Conservation (phyloP, 495 filamentous ascomycete genomes). For the Xylaria grammica region DNA sequence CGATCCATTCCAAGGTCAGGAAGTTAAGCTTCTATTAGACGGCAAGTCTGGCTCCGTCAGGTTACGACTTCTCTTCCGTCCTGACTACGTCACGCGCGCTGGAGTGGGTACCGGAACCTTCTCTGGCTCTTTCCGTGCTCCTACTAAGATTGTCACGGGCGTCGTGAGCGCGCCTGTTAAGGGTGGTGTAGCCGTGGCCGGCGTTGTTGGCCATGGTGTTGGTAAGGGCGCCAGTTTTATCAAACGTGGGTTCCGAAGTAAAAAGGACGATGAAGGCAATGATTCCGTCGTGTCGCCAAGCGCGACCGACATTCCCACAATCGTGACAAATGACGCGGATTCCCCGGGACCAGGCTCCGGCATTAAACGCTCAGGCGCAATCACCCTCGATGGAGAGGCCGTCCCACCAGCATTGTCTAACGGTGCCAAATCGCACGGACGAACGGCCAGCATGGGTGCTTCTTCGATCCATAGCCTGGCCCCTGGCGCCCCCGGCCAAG, state of each 20-base stretch:
- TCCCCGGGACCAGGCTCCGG: conserved; percentile 38
- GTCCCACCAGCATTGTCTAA: conserved; percentile 46
- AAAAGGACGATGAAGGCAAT: conserved; percentile 61
- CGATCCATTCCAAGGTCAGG: conserved; percentile 81
- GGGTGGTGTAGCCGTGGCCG: conserved; percentile 76
- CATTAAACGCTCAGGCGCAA: conserved; percentile 40
- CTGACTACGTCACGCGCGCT: conserved; percentile 85
- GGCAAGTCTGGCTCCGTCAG: conserved; percentile 87
- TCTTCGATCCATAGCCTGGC: conserved; percentile 63
- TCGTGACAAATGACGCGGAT: conserved; percentile 46
- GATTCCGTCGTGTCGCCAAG: conserved; percentile 34
- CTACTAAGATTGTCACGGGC: conserved; percentile 86
- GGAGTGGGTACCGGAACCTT: conserved; percentile 93
- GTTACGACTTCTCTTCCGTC: conserved; percentile 89
- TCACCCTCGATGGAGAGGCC: conserved; percentile 34
- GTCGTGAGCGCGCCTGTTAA: conserved; percentile 87
- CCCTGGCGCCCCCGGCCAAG: conserved; percentile 62
- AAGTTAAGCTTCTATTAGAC: conserved; percentile 75
- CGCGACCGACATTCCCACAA: conserved; percentile 51
- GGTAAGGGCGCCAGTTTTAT: conserved; percentile 88
- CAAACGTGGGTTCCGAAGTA: conserved; percentile 75
- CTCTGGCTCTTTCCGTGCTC: conserved; percentile 85
- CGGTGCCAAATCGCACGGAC: conserved; percentile 58
- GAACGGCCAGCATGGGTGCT: conserved; percentile 71
- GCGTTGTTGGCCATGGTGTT: conserved; percentile 75